These are phyloP conservation scores for Hyphopichia khmerensis DNA, from an alignment of 1,139 yeast species.

Conservation along the genomic window DNA sequence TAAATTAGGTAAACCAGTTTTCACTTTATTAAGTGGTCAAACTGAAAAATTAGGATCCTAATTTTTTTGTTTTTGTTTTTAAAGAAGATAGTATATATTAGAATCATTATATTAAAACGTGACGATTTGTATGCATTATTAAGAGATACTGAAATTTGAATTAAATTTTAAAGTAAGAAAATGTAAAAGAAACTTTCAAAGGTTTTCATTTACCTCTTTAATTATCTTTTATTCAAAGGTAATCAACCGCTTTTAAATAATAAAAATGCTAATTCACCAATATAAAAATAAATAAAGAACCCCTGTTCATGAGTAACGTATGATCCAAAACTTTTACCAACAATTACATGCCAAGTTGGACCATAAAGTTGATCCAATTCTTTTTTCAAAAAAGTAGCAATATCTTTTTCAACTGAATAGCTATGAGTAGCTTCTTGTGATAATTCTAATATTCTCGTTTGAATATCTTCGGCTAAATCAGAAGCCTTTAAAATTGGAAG, in stretches of 20 bases:
- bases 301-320: conserved; percentile 91
- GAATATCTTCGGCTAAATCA: conserved; percentile 57
- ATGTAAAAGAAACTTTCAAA: no score
- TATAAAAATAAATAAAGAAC: conserved; percentile 78
- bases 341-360: conserved; percentile 92
- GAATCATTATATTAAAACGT: not conserved
- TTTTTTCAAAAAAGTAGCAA: conserved; percentile 80
- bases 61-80: no score
- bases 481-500: conserved; percentile 40
- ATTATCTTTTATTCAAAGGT: no score
- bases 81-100: not conserved
- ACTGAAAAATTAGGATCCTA: conserved; percentile 38
- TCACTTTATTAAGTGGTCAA: conserved; percentile 86
- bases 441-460: conserved; percentile 57
- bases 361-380: conserved; percentile 64
- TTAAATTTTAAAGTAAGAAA: no score
- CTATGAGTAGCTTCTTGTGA: conserved; percentile 47
- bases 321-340: conserved; percentile 90
- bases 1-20: conserved; percentile 78
- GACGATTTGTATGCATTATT: not conserved
- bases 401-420: conserved; percentile 61
- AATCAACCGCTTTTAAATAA: conserved; percentile 71
- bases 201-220: no score
- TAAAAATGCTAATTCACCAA: conserved; percentile 77
- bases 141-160: no score